Base-by-base conservation (phyloP, 306 rosid species). In the Prunus campanulata region DNA sequence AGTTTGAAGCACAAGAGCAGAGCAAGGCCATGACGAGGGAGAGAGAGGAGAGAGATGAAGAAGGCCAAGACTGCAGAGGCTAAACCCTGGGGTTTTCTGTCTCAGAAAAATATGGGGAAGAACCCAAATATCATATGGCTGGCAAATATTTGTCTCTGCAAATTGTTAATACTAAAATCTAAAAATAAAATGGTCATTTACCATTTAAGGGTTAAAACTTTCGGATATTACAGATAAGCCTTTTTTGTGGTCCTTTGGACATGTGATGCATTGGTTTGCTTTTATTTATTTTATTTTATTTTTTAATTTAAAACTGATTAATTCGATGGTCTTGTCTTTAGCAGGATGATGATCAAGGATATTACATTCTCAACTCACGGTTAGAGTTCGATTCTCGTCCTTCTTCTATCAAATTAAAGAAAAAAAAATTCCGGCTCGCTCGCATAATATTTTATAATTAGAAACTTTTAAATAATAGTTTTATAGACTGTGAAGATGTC, bases 1-100 rank as follows among this genome's bases (percentile, higher is more conserved):
- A 63, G 48, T 5, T 47, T 39, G 83, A n/a, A 62, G 71, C 76
- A 79, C 79, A 74, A 70, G 81, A 81, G 78, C 70, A 73, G 82
- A 48, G 76, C 76, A 73, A 69, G 35, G 64, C 87, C 84, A 78
- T 75, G 68, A 12, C 8, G 46, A 72, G 54, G 35, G 42, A 54
- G 29, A 32, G 46, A 39, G 3, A 30, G 60, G 80, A 71, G 65
- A 59, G 69, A 19, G 70, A 52, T 29, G 74, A 30, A 48, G 60
- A 39, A 25, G 66, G 25, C 32, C 12, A 50, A 5, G 61, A 30
- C 62, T 42, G 52, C 22, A 51, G 77, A 72, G 75, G 84, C 90
- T 62, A 62, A 62, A 62, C 82, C 85, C 67, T n/a, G 62, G 25
- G 69, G 11, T 70, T n/a, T 47, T 20, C 56, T 35, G 66, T 8